Evolutionary conservation across 495 filamentous ascomycete genomes (phyloP).

Genomic region (Penicillium paradoxum): DNA sequence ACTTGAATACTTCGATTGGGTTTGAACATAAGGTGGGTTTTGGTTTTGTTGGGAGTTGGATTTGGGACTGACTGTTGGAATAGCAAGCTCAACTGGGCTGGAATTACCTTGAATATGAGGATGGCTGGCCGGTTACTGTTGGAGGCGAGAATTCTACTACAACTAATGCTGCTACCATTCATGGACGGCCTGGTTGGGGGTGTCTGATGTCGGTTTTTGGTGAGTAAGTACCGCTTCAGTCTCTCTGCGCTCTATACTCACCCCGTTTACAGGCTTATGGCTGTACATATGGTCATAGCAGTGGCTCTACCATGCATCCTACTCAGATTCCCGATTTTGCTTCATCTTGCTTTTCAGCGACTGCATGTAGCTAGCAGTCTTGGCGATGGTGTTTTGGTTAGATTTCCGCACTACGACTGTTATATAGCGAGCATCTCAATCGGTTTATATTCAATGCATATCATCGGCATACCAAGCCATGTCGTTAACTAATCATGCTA

Average conservation of each 20-base stretch:
- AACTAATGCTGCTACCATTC: background rate
- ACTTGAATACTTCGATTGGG: slow-evolving; percentile 41
- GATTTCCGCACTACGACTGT: background rate
- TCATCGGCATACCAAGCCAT: background rate
- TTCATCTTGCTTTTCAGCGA: background rate
- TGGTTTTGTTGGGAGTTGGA: background rate
- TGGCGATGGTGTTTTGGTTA: slow-evolving; percentile 5
- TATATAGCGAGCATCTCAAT: background rate
- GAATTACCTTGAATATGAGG: slow-evolving; percentile 38
- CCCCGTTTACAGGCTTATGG: slow-evolving; percentile 13
- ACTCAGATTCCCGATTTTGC: background rate
- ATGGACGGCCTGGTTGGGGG: slow-evolving; percentile 5
- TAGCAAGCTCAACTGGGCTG: slow-evolving; percentile 45
- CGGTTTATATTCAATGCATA: background rate
- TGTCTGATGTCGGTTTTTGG: slow-evolving; percentile 6
- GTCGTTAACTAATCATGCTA: background rate
- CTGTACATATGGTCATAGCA: slow-evolving; percentile 17
- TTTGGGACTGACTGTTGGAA: background rate
- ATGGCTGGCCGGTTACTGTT: slow-evolving; percentile 40
- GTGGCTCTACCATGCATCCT: background rate
- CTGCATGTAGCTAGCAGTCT: too few species aligned
- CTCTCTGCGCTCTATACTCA: background rate
- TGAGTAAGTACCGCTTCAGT: slow-evolving; percentile 1
- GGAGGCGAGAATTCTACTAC: slow-evolving; percentile 1
- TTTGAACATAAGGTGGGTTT: slow-evolving; percentile 33